Evolutionary conservation across 225 moss, liverwort and hornwort species (phyloP), one percentile per base, ranked within the genome.

Genomic region (Asterella californica): DNA sequence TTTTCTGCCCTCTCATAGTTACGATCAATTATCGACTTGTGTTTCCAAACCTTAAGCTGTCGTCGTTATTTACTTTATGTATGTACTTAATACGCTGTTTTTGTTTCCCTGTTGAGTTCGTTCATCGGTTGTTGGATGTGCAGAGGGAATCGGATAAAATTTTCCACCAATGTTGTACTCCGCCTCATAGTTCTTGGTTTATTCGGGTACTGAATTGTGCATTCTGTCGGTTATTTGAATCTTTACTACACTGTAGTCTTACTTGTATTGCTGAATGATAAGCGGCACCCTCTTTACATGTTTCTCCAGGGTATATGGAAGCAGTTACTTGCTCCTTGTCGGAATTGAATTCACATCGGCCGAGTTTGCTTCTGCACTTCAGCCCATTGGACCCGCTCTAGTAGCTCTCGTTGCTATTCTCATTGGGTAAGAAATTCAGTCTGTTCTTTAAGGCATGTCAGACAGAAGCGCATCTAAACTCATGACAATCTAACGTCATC

Each of bases 271-370:
- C 71, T 72, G n/a, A 6, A 47, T 71, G 2, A 71, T 71, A 5
- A 71, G 4, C 18, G 8, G 29, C 52, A 53, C 6, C 21, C 30
- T 32, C 52, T 54, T 48, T 17, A 49, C 72, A 48, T 59, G 15
- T 36, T 70, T 47, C 15, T 81, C 76, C 90, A 93, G 93, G 61
- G 85, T 97, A 21, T 93, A 90, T 82, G 96, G 91, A 70, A 94
- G 92, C 79, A 94, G 91, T 77, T 83, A 91, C 30, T 78, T 97
- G 37, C 54, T 87, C 45, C 90, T 94, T 76, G 78, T 91, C 15
- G 96, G 93, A 80, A 88, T 87, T 34, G 82, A 90, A 78, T 79
- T 79, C 81, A 89, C 94, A 25, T 85, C 82, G 42, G 89, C 89
- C 19, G 92, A 90, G 54, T 83, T 91, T 8, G 80, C 92, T 12